phyloP scores from a whole-genome alignment of 768 basidiomycete genomes.

The Leccinum broughii region DNA sequence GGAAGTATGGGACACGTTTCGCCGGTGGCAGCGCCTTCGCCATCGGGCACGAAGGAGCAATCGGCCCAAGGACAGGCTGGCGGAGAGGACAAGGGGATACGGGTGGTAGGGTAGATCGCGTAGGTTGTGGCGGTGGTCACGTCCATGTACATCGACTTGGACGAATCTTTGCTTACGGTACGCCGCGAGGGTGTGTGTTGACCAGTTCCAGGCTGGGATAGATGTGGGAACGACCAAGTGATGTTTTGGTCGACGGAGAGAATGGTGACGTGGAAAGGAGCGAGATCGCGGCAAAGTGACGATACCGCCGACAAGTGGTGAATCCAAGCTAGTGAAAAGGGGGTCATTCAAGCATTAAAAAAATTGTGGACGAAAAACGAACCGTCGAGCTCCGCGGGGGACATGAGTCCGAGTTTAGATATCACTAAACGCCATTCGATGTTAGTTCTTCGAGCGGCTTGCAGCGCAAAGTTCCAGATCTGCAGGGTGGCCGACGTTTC shows the following conservation, averaged over 20 bases:
- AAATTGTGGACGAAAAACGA: conserved; percentile 24
- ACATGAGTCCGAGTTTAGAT: conserved; percentile 64
- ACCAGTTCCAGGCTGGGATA: conserved; percentile 23
- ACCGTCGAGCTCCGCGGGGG: conserved; percentile 65
- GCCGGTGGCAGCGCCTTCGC: conserved; percentile 21
- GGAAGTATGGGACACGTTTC: conserved; percentile 49
- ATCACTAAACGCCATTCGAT: conserved; percentile 83
- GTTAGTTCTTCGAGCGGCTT: conserved; percentile 62
- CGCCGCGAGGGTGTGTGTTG: conserved; percentile 32
- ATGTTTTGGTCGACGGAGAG: conserved; percentile 58
- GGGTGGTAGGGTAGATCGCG: conserved; percentile 44
- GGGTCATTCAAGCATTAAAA: neutral
- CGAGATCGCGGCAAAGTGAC: conserved; percentile 40
- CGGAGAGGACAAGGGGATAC: conserved; percentile 44
- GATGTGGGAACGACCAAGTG: conserved; percentile 57
- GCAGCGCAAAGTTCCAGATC: conserved; percentile 70
- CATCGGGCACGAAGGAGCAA: conserved; percentile 36
- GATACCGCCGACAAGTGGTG: conserved; percentile 46
- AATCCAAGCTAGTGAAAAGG: conserved; percentile 59
- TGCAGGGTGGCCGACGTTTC: conserved; percentile 52
- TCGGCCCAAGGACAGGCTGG: conserved; percentile 30
- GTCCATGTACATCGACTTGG: conserved; percentile 36
- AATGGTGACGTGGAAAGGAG: conserved; percentile 59
- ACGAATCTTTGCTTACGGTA: conserved; percentile 31
- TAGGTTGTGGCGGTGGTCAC: conserved; percentile 46